Percentiles rank a stretch among this genome's conserved stretches.
phyloP scores from a whole-genome alignment of 371 early-diverging fungal species.

The Haplosporangium sp. region DNA sequence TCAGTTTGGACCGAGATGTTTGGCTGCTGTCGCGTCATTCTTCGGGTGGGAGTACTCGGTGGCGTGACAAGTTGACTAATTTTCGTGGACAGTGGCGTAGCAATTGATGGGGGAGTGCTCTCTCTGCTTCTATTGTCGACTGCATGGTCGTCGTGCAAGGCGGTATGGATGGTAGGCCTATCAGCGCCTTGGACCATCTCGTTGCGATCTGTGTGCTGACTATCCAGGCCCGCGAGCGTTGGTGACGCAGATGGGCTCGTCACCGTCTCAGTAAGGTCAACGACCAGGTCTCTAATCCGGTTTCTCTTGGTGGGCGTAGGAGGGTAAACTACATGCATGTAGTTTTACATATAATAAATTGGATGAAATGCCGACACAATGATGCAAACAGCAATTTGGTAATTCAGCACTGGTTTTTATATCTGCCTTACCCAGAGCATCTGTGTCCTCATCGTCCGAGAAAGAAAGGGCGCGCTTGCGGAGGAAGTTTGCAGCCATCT shows the following conservation, averaged over 20 bases:
- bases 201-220: too few relatives aligned
- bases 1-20: not conserved
- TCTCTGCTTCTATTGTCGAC: not conserved
- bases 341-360: not conserved
- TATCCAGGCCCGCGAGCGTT: too few relatives aligned
- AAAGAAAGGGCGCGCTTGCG: slow-evolving; percentile 34
- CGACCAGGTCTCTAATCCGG: not conserved
- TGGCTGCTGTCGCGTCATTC: slow-evolving; percentile 7
- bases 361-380: slow-evolving; percentile 1
- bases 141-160: too few relatives aligned
- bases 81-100: not conserved
- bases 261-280: too few relatives aligned
- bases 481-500: slow-evolving; percentile 25
- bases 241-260: too few relatives aligned
- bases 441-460: slow-evolving; percentile 27
- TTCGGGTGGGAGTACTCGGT: slow-evolving; percentile 33
- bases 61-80: slow-evolving; percentile 16
- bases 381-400: not conserved
- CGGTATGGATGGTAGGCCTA: too few relatives aligned
- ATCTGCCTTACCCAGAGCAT: slow-evolving; percentile 7
- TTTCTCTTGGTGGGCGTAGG: not conserved
- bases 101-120: too few relatives aligned
- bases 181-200: too few relatives aligned
- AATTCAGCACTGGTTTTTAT: not conserved
- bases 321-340: not conserved